A percentile compares a stretch with the other conserved stretches of the same genome.
These are phyloP conservation scores for Citrullus amarus DNA, from an alignment of 306 rosid genomes.

Conservation along the genomic window DNA sequence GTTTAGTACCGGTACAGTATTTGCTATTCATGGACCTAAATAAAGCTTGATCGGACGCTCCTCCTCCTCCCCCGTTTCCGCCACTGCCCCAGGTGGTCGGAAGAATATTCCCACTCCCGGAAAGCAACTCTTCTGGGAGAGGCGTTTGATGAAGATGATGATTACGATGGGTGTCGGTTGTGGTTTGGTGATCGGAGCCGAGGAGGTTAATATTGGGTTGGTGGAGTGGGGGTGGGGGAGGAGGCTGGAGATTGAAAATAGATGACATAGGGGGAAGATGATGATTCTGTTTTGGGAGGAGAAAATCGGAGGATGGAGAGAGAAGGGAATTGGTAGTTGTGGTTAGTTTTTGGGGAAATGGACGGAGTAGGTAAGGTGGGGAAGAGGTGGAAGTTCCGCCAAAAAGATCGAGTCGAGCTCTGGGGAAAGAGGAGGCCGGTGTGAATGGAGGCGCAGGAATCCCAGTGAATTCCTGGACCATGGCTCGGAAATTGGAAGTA, in stretches of 20 bases:
- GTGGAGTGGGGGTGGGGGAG: constrained; percentile 21
- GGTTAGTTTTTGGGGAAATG: constrained; percentile 54
- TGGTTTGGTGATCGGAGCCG: constrained; percentile 7
- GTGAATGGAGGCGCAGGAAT: constrained; percentile 83
- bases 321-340: constrained; percentile 20
- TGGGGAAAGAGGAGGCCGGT: constrained; percentile 43
- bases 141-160: constrained; percentile 22
- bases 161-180: background rate
- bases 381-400: constrained; percentile 28
- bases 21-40: constrained; percentile 28
- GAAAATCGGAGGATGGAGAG: constrained; percentile 5
- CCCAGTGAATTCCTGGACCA: constrained; percentile 99
- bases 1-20: constrained; percentile 15
- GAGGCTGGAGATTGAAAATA: constrained; percentile 36
- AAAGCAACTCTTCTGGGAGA: constrained; percentile 29
- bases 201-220: constrained; percentile 8
- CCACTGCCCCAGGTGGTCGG: background rate
- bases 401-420: constrained; percentile 63
- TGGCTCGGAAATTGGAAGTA: constrained; percentile 89
- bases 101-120: constrained; percentile 16
- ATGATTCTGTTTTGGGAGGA: constrained; percentile 10
- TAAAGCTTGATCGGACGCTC: constrained; percentile 11
- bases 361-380: constrained; percentile 57
- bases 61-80: background rate
- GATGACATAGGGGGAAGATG: constrained; percentile 27